A percentile compares a stretch with the other conserved stretches of the same genome.
Evolutionary conservation across 495 filamentous ascomycete species (phyloP).

Genomic region (Pyronema omphalodes): DNA sequence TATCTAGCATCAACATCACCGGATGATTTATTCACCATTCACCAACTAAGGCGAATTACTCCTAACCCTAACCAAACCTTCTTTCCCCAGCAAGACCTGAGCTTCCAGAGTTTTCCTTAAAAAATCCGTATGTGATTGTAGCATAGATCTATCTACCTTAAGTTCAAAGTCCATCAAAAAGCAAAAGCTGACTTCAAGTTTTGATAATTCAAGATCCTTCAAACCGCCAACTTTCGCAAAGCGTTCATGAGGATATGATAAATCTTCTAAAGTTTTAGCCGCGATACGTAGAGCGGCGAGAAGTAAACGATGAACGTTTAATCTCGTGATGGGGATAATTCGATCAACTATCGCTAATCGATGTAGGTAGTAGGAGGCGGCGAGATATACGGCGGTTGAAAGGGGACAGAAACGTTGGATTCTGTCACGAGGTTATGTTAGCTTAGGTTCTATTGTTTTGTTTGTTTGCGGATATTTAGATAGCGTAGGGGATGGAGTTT

Average conservation of each 20-base stretch:
- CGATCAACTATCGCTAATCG: conserved; percentile 56
- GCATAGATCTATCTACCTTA: conserved; percentile 44
- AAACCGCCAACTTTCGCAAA: conserved; percentile 85
- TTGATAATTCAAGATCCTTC: conserved; percentile 53
- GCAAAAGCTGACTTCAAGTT: conserved; percentile 77
- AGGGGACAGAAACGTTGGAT: conserved; percentile 84
- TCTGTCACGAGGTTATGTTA: conserved; percentile 10
- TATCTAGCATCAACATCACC: no score
- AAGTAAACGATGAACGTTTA: conserved; percentile 74
- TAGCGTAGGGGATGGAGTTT: no score
- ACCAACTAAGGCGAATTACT: no score
- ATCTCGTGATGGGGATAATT: conserved; percentile 51
- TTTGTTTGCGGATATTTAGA: neutral
- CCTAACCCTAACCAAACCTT: neutral
- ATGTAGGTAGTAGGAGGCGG: conserved; percentile 76
- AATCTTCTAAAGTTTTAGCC: conserved; percentile 83
- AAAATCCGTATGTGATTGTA: conserved; percentile 37
- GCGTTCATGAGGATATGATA: conserved; percentile 63
- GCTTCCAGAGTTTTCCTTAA: conserved; percentile 25
- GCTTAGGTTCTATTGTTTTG: neutral
- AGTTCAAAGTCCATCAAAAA: conserved; percentile 69
- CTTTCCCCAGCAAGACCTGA: conserved; percentile 18
- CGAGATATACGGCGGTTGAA: conserved; percentile 92
- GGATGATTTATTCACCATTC: no score
- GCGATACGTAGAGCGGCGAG: conserved; percentile 71